Base-by-base conservation (phyloP, 371 early-diverging fungal species). In the Mortierella sp. region DNA sequence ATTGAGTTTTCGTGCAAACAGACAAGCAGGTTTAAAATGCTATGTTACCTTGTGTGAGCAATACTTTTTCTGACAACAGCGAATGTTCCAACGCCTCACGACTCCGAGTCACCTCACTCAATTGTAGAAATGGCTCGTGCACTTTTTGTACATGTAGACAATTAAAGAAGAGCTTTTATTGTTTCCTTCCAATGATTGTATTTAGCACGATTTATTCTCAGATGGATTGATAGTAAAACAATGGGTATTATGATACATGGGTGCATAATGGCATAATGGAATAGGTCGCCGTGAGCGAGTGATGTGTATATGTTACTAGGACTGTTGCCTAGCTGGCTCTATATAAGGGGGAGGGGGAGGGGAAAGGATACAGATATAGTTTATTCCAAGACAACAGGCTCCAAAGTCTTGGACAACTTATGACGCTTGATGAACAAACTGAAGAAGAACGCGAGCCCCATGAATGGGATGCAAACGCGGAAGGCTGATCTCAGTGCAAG, bases 401-500 rank as follows among this genome's bases (percentile, higher is more conserved):
- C 82, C 15, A 64, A 40, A 3, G 33, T n/a, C 68, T 76, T 83
- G 61, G 74, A 70, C 55, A 84, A 36, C 60, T 73, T 77, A 69
- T 80, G 64, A 33, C 74, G 81, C 58, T 65, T 63, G 40, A 92
- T 80, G 4, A 87, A 83, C 13, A 93, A 62, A 0, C 88, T 77
- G 33, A 82, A 75, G 15, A 93, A 70, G 32, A 93, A 80, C 0
- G 87, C 86, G 11, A 91, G 13, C 7, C 77, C 91, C 65, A 88
- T 85, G 60, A 92, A 86, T 9, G 87, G 89, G 32, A 90, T 84
- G 22, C 87, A 87, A 5, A 91, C 85, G 24, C 86, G 76, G 77
- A 93, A 95, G 5, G 91, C 84, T 21, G 75, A 81, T 41, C 86
- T 87, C 41, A 95, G 72, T 0, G 93, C 89, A 8, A 74, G 15